Evolutionary conservation across 441 rosid species (phyloP).

Genomic region (Erysimum cheiri): DNA sequence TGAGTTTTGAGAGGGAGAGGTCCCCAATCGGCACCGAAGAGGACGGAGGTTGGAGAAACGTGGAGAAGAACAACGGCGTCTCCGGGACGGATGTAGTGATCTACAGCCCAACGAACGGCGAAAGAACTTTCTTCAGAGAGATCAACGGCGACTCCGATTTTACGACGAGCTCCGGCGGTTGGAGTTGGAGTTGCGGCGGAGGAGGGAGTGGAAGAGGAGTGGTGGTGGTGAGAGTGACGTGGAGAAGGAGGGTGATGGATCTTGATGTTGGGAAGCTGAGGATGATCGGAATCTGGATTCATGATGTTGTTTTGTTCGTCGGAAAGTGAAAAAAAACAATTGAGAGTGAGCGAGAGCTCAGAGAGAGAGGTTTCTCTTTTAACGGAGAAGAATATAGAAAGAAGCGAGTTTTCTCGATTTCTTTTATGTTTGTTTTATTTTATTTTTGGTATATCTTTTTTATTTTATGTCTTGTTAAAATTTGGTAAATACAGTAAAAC

Average conservation of each 20-base stretch:
- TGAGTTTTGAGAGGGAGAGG: slow-evolving; percentile 61
- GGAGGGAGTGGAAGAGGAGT: slow-evolving; percentile 44
- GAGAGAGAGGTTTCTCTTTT: slow-evolving; percentile 2
- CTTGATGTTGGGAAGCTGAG: slow-evolving; percentile 77
- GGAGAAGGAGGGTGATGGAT: slow-evolving; percentile 73
- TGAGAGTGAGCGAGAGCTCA: neutral
- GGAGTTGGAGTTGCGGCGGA: slow-evolving; percentile 64
- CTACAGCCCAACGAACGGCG: slow-evolving; percentile 86
- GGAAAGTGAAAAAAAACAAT: neutral
- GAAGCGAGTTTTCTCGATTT: slow-evolving; percentile 4
- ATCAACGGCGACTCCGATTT: slow-evolving; percentile 86
- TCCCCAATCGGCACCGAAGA: slow-evolving; percentile 95
- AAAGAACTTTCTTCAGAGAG: slow-evolving; percentile 81
- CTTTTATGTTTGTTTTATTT: neutral
- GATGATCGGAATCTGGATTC: slow-evolving; percentile 72
- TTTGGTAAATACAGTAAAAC: too few species aligned
- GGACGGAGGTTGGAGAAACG: slow-evolving; percentile 86
- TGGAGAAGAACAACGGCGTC: slow-evolving; percentile 90
- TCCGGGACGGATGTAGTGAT: slow-evolving; percentile 84
- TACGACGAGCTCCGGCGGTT: slow-evolving; percentile 79
- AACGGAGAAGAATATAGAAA: slow-evolving; percentile 11
- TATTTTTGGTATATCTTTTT: too few species aligned
- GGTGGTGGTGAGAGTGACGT: slow-evolving; percentile 54
- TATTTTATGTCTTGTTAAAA: too few species aligned
- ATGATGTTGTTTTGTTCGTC: slow-evolving; percentile 42